A percentile compares a stretch with the other conserved stretches of the same genome.
These are phyloP conservation scores for Populus hybrid DNA, from an alignment of 441 rosid species.

Conservation along the genomic window DNA sequence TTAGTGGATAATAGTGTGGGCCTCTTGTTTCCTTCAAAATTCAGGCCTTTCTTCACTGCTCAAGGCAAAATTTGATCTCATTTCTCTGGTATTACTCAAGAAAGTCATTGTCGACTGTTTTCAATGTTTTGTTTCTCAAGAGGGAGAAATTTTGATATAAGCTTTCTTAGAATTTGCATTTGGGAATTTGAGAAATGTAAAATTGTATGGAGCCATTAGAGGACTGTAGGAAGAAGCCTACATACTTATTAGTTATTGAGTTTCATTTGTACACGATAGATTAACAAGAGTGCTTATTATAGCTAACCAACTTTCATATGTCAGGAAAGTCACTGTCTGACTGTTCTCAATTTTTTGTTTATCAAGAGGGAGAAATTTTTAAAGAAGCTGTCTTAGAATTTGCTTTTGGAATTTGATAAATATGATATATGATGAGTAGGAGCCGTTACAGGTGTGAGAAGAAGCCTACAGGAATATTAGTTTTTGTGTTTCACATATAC, in stretches of 20 bases:
- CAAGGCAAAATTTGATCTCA: constrained; percentile 7
- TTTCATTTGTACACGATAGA: neutral
- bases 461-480: neutral
- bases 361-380: neutral
- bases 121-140: neutral
- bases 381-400: neutral
- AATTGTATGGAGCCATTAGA: neutral
- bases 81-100: neutral
- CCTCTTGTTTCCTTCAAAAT: neutral
- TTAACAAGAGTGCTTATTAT: neutral
- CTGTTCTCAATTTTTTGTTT: neutral
- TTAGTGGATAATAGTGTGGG: neutral
- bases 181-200: neutral
- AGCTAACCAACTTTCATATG: neutral
- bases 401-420: neutral
- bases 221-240: neutral
- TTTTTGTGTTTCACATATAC: neutral
- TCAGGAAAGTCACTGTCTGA: neutral
- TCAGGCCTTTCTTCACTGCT: neutral
- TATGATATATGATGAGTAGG: neutral
- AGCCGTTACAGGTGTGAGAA: neutral
- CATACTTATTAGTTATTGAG: neutral
- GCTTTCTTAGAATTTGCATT: neutral
- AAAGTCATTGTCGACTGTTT: neutral
- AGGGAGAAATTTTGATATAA: neutral